Evolutionary conservation across 2,329 filamentous ascomycete genomes (phyloP).

Genomic region (Aureobasidium subglaciale): DNA sequence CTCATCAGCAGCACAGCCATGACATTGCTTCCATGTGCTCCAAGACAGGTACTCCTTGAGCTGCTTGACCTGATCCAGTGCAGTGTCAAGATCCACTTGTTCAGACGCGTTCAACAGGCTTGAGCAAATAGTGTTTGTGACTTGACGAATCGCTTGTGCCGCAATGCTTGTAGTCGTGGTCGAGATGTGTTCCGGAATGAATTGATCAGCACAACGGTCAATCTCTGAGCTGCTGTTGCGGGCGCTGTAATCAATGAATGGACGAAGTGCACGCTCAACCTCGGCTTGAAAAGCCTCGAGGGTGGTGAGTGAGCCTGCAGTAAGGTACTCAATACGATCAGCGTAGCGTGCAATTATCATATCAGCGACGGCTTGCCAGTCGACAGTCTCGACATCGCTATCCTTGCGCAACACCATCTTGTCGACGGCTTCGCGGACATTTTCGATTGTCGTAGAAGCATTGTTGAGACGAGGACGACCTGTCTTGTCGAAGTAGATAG

Average conservation of each 20-base stretch:
- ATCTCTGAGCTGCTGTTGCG: constrained; percentile 35
- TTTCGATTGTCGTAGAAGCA: constrained; percentile 28
- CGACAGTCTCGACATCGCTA: constrained; percentile 25
- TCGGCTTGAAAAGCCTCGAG: constrained; percentile 23
- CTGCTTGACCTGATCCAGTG: constrained; percentile 28
- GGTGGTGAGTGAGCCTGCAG: constrained; percentile 20
- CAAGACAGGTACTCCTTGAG: constrained; percentile 50
- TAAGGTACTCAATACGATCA: constrained; percentile 42
- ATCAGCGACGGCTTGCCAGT: constrained; percentile 65
- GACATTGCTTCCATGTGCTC: constrained; percentile 54
- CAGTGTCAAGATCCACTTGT: constrained; percentile 20
- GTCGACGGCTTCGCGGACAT: constrained; percentile 39
- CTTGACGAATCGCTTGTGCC: constrained; percentile 25
- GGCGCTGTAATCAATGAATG: constrained; percentile 34
- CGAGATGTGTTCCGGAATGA: constrained; percentile 21
- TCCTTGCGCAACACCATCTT: constrained; percentile 33
- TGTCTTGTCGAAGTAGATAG: constrained; percentile 29
- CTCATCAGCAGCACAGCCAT: constrained; percentile 47
- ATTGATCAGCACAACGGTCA: constrained; percentile 43
- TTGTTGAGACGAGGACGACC: constrained; percentile 35
- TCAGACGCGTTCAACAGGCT: constrained; percentile 25
- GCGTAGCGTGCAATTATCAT: constrained; percentile 58
- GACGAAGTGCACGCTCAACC: constrained; percentile 26
- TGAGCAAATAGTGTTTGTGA: constrained; percentile 29
- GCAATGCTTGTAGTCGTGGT: constrained; percentile 21